Evolutionary conservation across 2,329 filamentous ascomycete genomes (phyloP), one percentile per base, ranked within the genome.

Genomic region (Aspergillus proliferans): DNA sequence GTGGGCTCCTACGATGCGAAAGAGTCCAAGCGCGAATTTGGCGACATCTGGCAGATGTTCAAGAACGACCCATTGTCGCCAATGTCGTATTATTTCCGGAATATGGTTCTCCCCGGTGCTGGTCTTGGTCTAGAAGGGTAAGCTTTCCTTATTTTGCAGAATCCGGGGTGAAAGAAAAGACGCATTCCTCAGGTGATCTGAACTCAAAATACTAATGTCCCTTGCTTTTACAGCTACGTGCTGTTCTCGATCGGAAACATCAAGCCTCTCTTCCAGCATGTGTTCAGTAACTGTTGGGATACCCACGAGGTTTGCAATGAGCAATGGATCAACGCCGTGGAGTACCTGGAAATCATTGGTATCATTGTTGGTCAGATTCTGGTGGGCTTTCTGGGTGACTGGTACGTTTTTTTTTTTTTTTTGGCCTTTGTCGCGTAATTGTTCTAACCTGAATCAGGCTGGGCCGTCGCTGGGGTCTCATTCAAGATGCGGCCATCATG

Each of bases 161-260:
- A 21, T 42, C 22, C 8, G 40, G 18, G 40, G 10, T 30, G 26
- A 4, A 12, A 30, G 19, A 42, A 33, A 33, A 4, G 5, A 36
- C 22, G 10, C 19, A 22, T 30, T 30, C 26, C 10, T 30, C 26
- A 10, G 10, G 10, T 10, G 26, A 15, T 6, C 12, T 39, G 22
- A n/a, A 24, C 22, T 12, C 4, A 22, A 36, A 36, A 34, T 34
- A 18, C 7, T 22, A 24, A 38, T 39, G 15, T 22, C 19, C 44
- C 38, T 28, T 10, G 15, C n/a, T 44, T 43, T 42, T 51, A 6
- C 49, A 83, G 89, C 60, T 97, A 96, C 65, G 91, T 96, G 39
- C 81, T 97, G 18, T 97, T 97, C 78, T 96, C 91, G 54, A 96
- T 97, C 59, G 92, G 92, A 50, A 96, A 95, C 70, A 76, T 97